Conservation (phyloP, 108 stramenopile genomes). For the Schizochytrium sp. region DNA sequence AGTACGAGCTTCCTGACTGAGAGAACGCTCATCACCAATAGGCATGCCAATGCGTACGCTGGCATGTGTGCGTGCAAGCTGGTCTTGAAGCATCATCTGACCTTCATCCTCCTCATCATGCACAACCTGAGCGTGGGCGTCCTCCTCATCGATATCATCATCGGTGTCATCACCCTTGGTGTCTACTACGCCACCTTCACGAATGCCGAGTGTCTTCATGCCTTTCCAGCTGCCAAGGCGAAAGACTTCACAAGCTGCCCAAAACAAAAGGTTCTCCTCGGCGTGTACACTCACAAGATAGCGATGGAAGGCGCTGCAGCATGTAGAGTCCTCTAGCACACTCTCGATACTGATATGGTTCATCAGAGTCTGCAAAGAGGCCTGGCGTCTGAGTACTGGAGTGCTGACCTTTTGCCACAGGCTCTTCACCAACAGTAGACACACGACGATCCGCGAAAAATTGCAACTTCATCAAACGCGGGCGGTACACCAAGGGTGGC, state of each 20-base stretch:
- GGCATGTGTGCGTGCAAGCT: neutral
- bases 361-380: constrained; percentile 18
- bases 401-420: neutral
- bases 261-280: constrained; percentile 53
- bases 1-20: constrained; percentile 17
- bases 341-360: constrained; percentile 23
- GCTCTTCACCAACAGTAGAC: constrained; percentile 8
- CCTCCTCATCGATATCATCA: neutral
- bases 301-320: constrained; percentile 55
- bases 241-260: constrained; percentile 27
- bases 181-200: neutral
- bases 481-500: constrained; percentile 50
- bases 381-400: constrained; percentile 32
- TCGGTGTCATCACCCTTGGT: neutral
- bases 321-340: constrained; percentile 34
- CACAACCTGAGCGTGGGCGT: neutral
- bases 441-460: constrained; percentile 23
- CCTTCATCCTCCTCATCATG: constrained; percentile 39
- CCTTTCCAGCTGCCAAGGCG: constrained; percentile 55
- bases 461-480: constrained; percentile 27
- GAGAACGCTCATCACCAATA: neutral
- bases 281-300: constrained; percentile 35
- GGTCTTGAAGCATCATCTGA: neutral
- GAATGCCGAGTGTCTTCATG: constrained; percentile 57
- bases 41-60: constrained; percentile 37